A percentile compares a stretch with the other conserved stretches of the same genome.
Evolutionary conservation across 2,329 filamentous ascomycete species (phyloP).

Genomic region (Leptosphaerulina australis): DNA sequence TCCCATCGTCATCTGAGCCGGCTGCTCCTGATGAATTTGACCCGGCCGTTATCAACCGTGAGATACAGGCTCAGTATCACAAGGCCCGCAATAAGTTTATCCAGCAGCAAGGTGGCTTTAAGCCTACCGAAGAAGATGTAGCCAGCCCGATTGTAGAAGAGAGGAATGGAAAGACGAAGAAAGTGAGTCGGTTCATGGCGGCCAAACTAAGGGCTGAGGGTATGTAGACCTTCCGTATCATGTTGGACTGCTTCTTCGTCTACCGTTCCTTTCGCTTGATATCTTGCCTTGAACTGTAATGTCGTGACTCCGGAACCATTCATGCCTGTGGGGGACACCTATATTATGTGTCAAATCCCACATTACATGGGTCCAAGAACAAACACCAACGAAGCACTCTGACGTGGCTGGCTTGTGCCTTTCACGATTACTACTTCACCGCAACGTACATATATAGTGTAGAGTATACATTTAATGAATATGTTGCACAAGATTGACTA

Average conservation of each 20-base stretch:
- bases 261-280: background rate
- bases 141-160: conserved; percentile 70
- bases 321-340: conserved; percentile 49
- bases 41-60: conserved; percentile 71
- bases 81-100: conserved; percentile 82
- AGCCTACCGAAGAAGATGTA: conserved; percentile 69
- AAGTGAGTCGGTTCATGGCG: conserved; percentile 75
- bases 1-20: conserved; percentile 42
- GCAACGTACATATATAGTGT: conserved; percentile 27
- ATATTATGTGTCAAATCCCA: conserved; percentile 44
- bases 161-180: conserved; percentile 63
- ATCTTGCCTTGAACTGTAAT: background rate
- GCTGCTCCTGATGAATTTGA: conserved; percentile 62
- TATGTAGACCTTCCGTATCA: conserved; percentile 30
- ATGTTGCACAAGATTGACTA: background rate
- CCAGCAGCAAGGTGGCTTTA: conserved; percentile 80
- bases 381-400: conserved; percentile 37
- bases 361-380: conserved; percentile 48
- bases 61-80: conserved; percentile 84
- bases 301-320: conserved; percentile 35
- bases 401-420: conserved; percentile 41
- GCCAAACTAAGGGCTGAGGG: conserved; percentile 60
- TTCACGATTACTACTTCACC: conserved; percentile 34
- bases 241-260: background rate
- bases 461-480: conserved; percentile 27